A percentile compares a stretch with the other conserved stretches of the same genome.
phyloP scores from a whole-genome alignment of 768 basidiomycete genomes.

The Naematelia aurantialba region DNA sequence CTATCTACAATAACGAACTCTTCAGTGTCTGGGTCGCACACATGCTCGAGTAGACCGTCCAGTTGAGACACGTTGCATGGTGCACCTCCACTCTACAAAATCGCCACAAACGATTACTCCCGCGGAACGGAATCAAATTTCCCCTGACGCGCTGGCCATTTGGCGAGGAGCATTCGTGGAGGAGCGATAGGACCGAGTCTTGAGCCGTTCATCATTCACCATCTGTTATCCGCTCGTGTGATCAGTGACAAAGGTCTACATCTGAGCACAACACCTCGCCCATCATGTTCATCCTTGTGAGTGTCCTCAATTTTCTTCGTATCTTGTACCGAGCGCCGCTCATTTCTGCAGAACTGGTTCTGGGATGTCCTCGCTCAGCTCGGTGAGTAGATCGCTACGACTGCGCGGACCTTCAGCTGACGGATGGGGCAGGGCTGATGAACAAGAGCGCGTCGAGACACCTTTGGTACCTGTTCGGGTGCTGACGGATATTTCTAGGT shows the following conservation, averaged over 20 bases:
- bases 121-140: background rate
- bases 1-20: background rate
- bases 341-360: constrained; percentile 69
- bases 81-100: background rate
- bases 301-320: background rate
- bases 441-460: constrained; percentile 72
- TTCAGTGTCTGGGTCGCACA: too few relatives aligned
- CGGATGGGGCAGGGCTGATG: constrained; percentile 62
- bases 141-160: background rate
- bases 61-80: background rate
- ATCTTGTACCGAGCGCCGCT: constrained; percentile 1
- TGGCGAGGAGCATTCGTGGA: too few relatives aligned
- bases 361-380: constrained; percentile 92
- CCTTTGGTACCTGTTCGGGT: too few relatives aligned
- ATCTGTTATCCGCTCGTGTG: too few relatives aligned
- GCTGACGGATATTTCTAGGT: too few relatives aligned
- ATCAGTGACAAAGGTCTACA: background rate
- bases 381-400: constrained; percentile 57
- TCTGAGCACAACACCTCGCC: background rate
- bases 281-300: constrained; percentile 38
- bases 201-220: too few relatives aligned
- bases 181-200: too few relatives aligned
- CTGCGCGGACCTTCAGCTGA: background rate
- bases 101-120: background rate
- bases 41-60: too few relatives aligned